Base-by-base conservation (phyloP, 106 monocot genomes). In the Phalaenopsis equestris region DNA sequence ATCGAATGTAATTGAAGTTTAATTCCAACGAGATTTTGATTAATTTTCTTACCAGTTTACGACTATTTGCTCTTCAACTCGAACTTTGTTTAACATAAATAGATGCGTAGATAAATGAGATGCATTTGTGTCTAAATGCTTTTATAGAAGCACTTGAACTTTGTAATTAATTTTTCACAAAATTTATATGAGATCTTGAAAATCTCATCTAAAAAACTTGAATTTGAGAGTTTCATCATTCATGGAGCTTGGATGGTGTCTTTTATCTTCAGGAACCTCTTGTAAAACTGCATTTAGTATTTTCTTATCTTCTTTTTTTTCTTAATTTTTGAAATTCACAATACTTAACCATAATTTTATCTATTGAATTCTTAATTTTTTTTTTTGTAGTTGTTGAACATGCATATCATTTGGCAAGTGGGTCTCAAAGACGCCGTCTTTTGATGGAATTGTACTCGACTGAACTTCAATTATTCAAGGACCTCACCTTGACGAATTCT, bases 381-480 rank as follows among this genome's bases (percentile, higher is more conserved):
- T 18, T 80, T 12, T 64, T 75, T 85, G 36, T 83, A 99, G 98
- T 95, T 83, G 84, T 99, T 72, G 98, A 99, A 55, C 92, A 93
- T 88, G 89, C 77, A 24, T 99, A 84, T 84, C 92, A 93, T 72
- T 75, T 93, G 80, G 98, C 87, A 79, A 99, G 83, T 78, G 89
- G 83, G 24, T 87, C 88, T 80, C 98, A 93, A 75, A 94, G 88
- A 79, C 92, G 84, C 77, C 80, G 86, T 23, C 86, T 99, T 80
- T 64, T 99, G 73, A 79, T 87, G 80, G 98, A 99, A 78, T 76
- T 95, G 84, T 99, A 95, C 83, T 94, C 98, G 1, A 78, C 95
- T 24, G 95, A 94, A 77, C 91, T 99, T 85, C 98, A 93, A 77
- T 80, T 95, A 74, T 94, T 99, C 77, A 93, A 91, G 76, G 93